Evolutionary conservation across 2,329 filamentous ascomycete genomes (phyloP).

Genomic region (Colletotrichum aenigma): DNA sequence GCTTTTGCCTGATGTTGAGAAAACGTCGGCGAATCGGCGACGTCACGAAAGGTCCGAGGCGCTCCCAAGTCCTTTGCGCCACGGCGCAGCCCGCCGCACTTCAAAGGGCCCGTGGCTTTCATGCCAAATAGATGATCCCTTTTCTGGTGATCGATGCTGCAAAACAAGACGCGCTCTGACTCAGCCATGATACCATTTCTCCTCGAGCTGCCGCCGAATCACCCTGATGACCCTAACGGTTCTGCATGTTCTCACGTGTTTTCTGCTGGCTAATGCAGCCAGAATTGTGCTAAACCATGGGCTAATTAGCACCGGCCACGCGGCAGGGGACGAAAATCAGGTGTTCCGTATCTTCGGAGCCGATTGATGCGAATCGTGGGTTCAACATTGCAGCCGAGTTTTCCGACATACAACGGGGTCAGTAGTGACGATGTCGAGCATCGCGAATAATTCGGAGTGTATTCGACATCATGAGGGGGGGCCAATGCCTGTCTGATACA

Average conservation of each 20-base stretch:
- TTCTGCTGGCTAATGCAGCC: not conserved
- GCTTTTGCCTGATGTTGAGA: not conserved
- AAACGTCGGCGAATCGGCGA: not conserved
- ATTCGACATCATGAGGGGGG: not conserved
- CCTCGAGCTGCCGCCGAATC: not conserved
- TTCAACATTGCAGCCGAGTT: not conserved
- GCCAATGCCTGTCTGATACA: not conserved
- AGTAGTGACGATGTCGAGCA: not conserved
- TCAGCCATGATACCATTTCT: not conserved
- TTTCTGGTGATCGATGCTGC: not conserved
- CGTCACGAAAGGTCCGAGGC: not conserved
- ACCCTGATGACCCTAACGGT: not conserved
- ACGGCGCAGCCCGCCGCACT: not conserved
- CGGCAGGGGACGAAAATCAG: not conserved
- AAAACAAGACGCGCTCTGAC: not conserved
- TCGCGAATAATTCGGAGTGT: not conserved
- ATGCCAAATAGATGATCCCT: not conserved
- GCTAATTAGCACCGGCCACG: not conserved
- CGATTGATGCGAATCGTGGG: not conserved
- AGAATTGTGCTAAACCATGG: not conserved
- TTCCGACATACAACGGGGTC: not conserved
- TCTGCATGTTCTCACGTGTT: not conserved
- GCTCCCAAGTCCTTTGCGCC: not conserved
- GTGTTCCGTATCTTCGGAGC: not conserved
- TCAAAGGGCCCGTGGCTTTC: not conserved